These are phyloP conservation scores for Penicillium paneum DNA, from an alignment of 2,329 filamentous ascomycete species.

Conservation along the genomic window DNA sequence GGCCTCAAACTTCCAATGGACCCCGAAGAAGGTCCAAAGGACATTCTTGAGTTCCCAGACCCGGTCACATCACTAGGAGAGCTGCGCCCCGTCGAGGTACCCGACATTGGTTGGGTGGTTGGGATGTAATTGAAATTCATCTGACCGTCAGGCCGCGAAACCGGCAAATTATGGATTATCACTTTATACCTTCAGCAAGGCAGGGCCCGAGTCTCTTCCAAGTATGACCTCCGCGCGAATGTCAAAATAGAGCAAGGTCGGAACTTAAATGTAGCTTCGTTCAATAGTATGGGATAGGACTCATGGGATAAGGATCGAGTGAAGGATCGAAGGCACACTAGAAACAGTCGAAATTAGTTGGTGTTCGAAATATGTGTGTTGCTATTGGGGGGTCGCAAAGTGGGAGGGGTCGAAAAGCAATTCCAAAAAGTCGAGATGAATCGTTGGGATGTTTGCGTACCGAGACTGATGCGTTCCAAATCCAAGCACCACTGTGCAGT, in stretches of 20 bases:
- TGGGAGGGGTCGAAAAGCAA: conserved; percentile 21
- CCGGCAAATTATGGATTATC: conserved; percentile 87
- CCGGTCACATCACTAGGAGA: conserved; percentile 73
- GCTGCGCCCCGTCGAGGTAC: conserved; percentile 74
- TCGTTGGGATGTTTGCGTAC: neutral
- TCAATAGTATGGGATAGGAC: conserved; percentile 14
- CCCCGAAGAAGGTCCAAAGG: conserved; percentile 63
- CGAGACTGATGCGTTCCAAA: neutral
- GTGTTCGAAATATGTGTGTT: conserved; percentile 3
- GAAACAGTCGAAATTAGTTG: conserved; percentile 10
- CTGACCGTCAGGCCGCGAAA: conserved; percentile 74
- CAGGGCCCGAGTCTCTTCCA: conserved; percentile 13
- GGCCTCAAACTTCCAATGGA: conserved; percentile 63
- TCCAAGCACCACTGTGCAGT: neutral
- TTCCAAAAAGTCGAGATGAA: neutral
- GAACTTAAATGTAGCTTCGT: conserved; percentile 13
- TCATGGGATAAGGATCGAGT: conserved; percentile 1
- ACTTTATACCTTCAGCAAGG: conserved; percentile 22
- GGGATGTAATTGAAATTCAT: conserved; percentile 79
- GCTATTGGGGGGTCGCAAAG: conserved; percentile 4
- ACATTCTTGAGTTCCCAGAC: conserved; percentile 63
- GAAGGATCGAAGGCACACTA: neutral
- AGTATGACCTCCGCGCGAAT: conserved; percentile 11
- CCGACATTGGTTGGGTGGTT: conserved; percentile 66
- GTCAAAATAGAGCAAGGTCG: conserved; percentile 5